Conservation (phyloP, 2,329 filamentous ascomycete species). For the Chrysosporium queenslandicum region DNA sequence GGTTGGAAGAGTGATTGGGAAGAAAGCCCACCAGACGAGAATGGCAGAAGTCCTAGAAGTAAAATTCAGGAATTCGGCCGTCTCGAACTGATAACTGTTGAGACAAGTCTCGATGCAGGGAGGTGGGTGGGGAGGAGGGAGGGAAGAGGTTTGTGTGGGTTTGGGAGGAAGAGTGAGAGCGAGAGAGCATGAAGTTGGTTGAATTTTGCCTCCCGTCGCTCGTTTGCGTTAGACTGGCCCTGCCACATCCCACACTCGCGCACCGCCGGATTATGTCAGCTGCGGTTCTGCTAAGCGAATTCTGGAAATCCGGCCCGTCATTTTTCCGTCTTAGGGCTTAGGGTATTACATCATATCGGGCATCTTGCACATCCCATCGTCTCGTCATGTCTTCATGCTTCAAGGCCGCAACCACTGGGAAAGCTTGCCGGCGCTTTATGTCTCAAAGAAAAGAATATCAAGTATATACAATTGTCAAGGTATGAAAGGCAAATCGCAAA, state of each 20-base stretch:
- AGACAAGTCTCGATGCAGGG: constrained; percentile 2
- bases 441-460: neutral
- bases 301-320: constrained; percentile 20
- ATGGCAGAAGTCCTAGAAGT: constrained; percentile 29
- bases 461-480: neutral
- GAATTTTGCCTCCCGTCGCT: constrained; percentile 11
- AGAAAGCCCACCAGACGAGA: constrained; percentile 20
- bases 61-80: constrained; percentile 24
- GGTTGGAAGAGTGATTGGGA: constrained; percentile 18
- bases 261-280: neutral
- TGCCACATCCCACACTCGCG: neutral
- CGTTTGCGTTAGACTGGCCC: constrained; percentile 5
- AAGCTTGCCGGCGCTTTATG: neutral
- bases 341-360: constrained; percentile 22
- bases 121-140: constrained; percentile 14
- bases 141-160: constrained; percentile 14
- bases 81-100: constrained; percentile 16
- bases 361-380: no score
- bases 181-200: constrained; percentile 19
- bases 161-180: constrained; percentile 19
- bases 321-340: constrained; percentile 30
- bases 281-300: constrained; percentile 32
- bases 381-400: neutral
- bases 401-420: neutral
- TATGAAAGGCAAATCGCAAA: neutral